These are phyloP conservation scores for Colletotrichum endophyticum DNA, from an alignment of 2,329 filamentous ascomycete genomes.

Conservation along the genomic window DNA sequence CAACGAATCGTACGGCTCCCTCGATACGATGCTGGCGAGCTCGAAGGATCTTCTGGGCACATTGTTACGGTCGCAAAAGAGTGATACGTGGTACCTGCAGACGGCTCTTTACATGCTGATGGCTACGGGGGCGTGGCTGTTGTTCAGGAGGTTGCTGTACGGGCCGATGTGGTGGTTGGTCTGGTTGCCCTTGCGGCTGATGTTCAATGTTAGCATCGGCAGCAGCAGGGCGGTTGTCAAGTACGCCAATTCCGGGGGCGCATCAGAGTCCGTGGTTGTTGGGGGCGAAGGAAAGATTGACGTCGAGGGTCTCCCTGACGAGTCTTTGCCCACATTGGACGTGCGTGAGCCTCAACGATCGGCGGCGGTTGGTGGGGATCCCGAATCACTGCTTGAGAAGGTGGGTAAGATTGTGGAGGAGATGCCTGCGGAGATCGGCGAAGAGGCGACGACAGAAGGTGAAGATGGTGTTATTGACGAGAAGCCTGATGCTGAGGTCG, in stretches of 20 bases:
- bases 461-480: background rate
- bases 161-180: slow-evolving; percentile 90
- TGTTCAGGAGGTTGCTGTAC: slow-evolving; percentile 85
- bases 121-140: slow-evolving; percentile 80
- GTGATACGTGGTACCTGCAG: slow-evolving; percentile 96
- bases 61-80: slow-evolving; percentile 87
- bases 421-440: slow-evolving; percentile 18
- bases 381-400: slow-evolving; percentile 52
- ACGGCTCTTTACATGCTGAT: slow-evolving; percentile 85
- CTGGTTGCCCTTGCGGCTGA: slow-evolving; percentile 77
- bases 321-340: slow-evolving; percentile 54
- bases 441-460: background rate
- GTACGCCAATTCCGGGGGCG: slow-evolving; percentile 24
- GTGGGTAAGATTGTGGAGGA: slow-evolving; percentile 58
- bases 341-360: slow-evolving; percentile 36
- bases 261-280: slow-evolving; percentile 26
- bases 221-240: slow-evolving; percentile 58
- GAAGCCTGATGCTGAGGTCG: slow-evolving; percentile 27
- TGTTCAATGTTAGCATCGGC: slow-evolving; percentile 64
- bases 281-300: slow-evolving; percentile 30
- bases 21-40: slow-evolving; percentile 78
- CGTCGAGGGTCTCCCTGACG: slow-evolving; percentile 40
- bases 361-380: slow-evolving; percentile 27
- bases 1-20: slow-evolving; percentile 78
- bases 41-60: slow-evolving; percentile 79